These are phyloP conservation scores for Saccharum hybrid DNA, from an alignment of 202 grass and related monocot species.

Conservation along the genomic window DNA sequence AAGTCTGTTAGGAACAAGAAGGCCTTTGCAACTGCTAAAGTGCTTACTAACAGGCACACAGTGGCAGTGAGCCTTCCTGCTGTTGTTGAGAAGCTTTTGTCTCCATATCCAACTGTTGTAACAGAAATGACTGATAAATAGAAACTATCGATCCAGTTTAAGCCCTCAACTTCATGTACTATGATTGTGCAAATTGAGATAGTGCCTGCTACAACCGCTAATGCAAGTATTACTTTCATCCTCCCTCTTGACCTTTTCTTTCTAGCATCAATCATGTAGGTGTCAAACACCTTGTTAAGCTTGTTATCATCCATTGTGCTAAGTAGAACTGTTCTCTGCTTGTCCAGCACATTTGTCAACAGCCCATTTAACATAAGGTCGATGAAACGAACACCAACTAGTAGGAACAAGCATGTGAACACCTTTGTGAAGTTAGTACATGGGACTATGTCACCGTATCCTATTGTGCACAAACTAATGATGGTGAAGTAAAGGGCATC, in stretches of 20 bases:
- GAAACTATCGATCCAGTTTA: slow-evolving; percentile 81
- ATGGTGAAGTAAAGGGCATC: slow-evolving; percentile 82
- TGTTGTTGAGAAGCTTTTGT: slow-evolving; percentile 73
- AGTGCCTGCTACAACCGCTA: slow-evolving; percentile 51
- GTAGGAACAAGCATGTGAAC: slow-evolving; percentile 77
- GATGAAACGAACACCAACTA: slow-evolving; percentile 75
- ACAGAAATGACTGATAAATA: slow-evolving; percentile 80
- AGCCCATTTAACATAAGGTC: slow-evolving; percentile 71
- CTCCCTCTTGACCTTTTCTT: slow-evolving; percentile 71
- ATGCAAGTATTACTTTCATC: slow-evolving; percentile 62
- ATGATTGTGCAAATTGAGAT: slow-evolving; percentile 70
- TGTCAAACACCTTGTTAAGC: slow-evolving; percentile 67
- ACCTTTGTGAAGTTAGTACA: slow-evolving; percentile 71
- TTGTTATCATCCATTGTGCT: slow-evolving; percentile 79
- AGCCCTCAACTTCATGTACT: slow-evolving; percentile 64
- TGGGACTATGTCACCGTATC: slow-evolving; percentile 84
- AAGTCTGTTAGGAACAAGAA: slow-evolving; percentile 84
- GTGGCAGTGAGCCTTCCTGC: slow-evolving; percentile 72
- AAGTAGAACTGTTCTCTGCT: slow-evolving; percentile 76
- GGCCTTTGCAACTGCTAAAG: slow-evolving; percentile 61
- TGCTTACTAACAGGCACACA: slow-evolving; percentile 71
- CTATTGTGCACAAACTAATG: slow-evolving; percentile 74
- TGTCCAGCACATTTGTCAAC: slow-evolving; percentile 73
- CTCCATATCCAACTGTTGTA: slow-evolving; percentile 84
- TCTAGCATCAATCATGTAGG: slow-evolving; percentile 67